These are phyloP conservation scores for Boeremia exigua DNA, from an alignment of 2,329 filamentous ascomycete species.

Conservation along the genomic window DNA sequence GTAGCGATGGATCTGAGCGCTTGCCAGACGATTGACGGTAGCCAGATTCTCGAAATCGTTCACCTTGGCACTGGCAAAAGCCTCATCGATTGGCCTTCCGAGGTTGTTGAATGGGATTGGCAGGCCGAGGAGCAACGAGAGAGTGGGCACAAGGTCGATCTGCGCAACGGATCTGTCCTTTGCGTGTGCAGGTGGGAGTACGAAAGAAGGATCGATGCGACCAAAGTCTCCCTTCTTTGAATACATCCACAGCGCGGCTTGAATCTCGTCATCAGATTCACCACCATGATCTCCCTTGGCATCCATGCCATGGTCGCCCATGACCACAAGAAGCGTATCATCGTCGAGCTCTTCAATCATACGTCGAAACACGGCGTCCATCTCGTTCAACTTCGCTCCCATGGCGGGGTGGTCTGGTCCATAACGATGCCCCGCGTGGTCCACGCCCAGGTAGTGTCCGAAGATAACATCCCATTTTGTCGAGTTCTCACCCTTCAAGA, in stretches of 20 bases:
- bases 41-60: conserved; percentile 79
- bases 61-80: conserved; percentile 75
- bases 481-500: conserved; percentile 70
- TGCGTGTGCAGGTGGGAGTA: conserved; percentile 69
- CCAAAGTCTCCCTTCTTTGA: conserved; percentile 88
- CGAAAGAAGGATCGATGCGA: conserved; percentile 67
- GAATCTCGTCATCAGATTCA: conserved; percentile 93
- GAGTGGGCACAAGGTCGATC: conserved; percentile 93
- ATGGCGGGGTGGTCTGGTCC: conserved; percentile 92
- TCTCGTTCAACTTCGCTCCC: conserved; percentile 87
- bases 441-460: conserved; percentile 91
- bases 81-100: conserved; percentile 90
- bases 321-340: conserved; percentile 85
- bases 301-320: conserved; percentile 99
- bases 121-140: conserved; percentile 85
- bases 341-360: conserved; percentile 78
- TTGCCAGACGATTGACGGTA: conserved; percentile 74
- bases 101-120: conserved; percentile 97
- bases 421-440: conserved; percentile 96
- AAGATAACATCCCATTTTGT: conserved; percentile 91
- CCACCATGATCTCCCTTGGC: conserved; percentile 97
- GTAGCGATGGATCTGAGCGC: conserved; percentile 88
- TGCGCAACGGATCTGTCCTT: conserved; percentile 79
- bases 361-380: conserved; percentile 79
- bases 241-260: conserved; percentile 98